Conservation (phyloP, 106 monocot species). For the Acorus calamus region DNA sequence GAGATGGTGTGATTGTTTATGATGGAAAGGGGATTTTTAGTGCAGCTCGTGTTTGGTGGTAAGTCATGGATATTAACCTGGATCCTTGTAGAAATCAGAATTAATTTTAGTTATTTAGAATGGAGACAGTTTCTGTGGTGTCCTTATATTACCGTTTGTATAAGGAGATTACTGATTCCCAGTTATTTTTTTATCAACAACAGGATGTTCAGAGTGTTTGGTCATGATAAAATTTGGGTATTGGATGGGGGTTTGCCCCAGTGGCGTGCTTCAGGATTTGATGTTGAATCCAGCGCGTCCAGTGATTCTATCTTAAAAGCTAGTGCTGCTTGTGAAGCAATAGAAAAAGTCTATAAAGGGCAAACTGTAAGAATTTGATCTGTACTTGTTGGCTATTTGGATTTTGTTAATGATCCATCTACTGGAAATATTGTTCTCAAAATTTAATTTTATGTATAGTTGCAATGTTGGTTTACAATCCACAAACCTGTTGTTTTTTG, state of each 20-base stretch:
- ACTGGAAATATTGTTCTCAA: too few relatives aligned
- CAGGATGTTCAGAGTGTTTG: slow-evolving; percentile 98
- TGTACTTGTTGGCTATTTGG: too few relatives aligned
- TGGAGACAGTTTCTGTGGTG: too few relatives aligned
- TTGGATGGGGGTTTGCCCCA: slow-evolving; percentile 91
- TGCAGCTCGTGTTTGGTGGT: slow-evolving; percentile 99
- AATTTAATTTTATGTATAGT: too few relatives aligned
- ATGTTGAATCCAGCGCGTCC: slow-evolving; percentile 96
- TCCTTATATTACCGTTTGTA: too few relatives aligned
- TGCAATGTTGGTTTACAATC: too few relatives aligned
- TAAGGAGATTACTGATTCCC: not conserved
- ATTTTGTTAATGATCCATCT: too few relatives aligned
- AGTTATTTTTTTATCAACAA: slow-evolving; percentile 1
- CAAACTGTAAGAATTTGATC: slow-evolving; percentile 29
- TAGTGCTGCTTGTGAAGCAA: slow-evolving; percentile 86
- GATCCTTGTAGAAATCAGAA: too few relatives aligned
- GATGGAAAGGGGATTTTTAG: slow-evolving; percentile 98
- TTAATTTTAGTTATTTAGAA: too few relatives aligned
- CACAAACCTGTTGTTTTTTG: too few relatives aligned
- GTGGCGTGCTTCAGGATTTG: slow-evolving; percentile 86
- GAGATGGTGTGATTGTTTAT: slow-evolving; percentile 86
- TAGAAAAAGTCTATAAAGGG: slow-evolving; percentile 86
- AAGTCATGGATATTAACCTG: slow-evolving; percentile 6
- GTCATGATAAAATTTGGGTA: slow-evolving; percentile 92
- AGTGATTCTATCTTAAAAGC: slow-evolving; percentile 91